These are phyloP conservation scores for Apiotrichum siamense DNA, from an alignment of 1,284 basidiomycete genomes.

Conservation along the genomic window DNA sequence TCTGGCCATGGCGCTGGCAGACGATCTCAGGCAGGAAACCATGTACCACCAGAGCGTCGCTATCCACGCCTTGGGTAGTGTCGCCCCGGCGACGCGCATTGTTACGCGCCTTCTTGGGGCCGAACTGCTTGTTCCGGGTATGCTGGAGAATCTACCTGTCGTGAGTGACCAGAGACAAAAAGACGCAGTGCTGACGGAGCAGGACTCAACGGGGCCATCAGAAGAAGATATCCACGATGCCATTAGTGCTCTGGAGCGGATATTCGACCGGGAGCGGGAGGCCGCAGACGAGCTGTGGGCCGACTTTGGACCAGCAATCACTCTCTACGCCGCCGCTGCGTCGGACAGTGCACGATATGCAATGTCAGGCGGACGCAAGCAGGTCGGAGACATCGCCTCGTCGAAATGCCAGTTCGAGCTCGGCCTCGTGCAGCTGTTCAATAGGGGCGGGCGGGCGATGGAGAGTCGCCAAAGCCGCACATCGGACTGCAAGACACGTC, in stretches of 20 bases:
- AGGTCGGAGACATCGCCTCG: too few species aligned
- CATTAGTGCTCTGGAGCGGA: background rate
- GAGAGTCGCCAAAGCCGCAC: too few species aligned
- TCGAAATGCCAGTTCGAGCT: background rate
- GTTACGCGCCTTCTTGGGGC: background rate
- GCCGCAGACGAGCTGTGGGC: background rate
- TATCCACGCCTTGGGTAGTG: conserved; percentile 1
- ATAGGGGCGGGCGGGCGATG: too few species aligned
- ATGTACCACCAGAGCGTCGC: background rate
- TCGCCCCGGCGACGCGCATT: background rate
- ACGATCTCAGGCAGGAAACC: background rate
- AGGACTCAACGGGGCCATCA: too few species aligned
- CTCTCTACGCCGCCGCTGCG: background rate
- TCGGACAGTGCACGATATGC: background rate
- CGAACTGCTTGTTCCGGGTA: background rate
- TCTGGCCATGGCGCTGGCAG: background rate
- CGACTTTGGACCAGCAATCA: background rate
- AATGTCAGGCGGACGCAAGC: background rate
- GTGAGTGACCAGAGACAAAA: background rate
- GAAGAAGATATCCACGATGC: background rate
- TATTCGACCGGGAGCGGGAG: background rate
- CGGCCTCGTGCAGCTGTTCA: too few species aligned
- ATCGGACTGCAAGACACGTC: too few species aligned
- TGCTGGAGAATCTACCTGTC: too few species aligned
- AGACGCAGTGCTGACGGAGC: background rate